Evolutionary conservation across 2,329 filamentous ascomycete species (phyloP), one percentile per base, ranked within the genome.

Genomic region (Aspergillus sp.): DNA sequence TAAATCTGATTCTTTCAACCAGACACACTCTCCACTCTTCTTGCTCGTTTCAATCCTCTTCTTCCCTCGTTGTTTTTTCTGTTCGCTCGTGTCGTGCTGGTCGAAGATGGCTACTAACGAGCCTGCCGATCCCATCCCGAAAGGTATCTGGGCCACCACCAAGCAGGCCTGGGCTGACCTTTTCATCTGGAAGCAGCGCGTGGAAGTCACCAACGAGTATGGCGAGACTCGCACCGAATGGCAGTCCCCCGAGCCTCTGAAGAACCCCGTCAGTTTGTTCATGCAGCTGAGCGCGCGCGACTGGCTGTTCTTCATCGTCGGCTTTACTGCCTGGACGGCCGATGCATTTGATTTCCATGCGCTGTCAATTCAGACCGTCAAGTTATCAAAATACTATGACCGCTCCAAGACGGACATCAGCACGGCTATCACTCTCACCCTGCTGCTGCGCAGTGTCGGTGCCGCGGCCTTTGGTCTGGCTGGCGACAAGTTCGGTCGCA

Each of bases 341-440:
- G 91, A 94, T 73, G 90, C 90, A 3, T 94, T 93, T 72, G 90
- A 92, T 75, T 94, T 93, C 72, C 90, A 92, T 75, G 89, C 90
- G 26, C 81, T 94, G 9, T 90, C 87, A 4, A 90, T 94, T 64
- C 90, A 92, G 73, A 90, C 90, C 3, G 83, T 84, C 65, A 91
- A 92, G 76, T 79, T 93, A 24, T 83, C 84, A 4, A 74, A 80
- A 2, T 85, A 85, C 65, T 88, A 86, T 67, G 65, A 79, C 18
- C 79, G 78, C 54, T 85, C 85, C 62, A 87, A 86, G 65, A 90
- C 90, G 0, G 81, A 88, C 56, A 88, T 94, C 66, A 86, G 87
- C 2, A 90, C 88, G 87, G 24, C 70, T 11, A 73, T 72, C n/a
- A 73, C 71, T 0, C 78, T 94, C 36, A 92, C 90, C 0, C 80